Base-by-base conservation (phyloP, 495 filamentous ascomycete genomes). In the Xylaria palmicola region DNA sequence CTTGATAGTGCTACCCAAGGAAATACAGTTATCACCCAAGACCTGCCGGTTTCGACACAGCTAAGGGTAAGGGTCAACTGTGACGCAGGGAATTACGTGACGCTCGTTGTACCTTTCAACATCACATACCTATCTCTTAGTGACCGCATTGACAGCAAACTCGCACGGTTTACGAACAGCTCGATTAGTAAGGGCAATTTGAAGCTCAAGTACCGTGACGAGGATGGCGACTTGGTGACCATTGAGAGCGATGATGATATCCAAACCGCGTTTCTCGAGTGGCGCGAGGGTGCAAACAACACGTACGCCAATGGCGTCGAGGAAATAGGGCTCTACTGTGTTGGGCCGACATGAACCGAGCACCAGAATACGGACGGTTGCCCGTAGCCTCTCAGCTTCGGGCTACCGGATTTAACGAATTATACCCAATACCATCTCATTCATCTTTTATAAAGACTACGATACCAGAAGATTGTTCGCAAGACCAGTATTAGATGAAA, bases 211-310 rank as follows among this genome's bases (percentile, higher is more conserved):
- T 98, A 98, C 74, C 83, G 86, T 48, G 95, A 98, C 69, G 93
- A 96, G 59, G 91, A 97, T 63, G 90, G 89, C 10, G 95, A 98
- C 68, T 92, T 86, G 67, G 90, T 98, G 44, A 93, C 86, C 17
- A 98, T 98, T 63, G 86, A 93, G 68, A 90, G 88, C 56, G 93
- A 98, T 65, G 94, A 98, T 65, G 94, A 96, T 58, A 93, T 98
- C 22, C 89, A 92, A 64, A 88, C 90, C 45, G 94, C 94, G 17
- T 97, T 98, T 68, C 86, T 92, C 74, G 92, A 93, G 63, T 97
- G 91, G 89, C 86, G 89, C 54, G 91, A 94, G 62, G 84, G 87
- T 61, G 83, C 89, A 63, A 83, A 85, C 19, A 81, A 82, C 71
- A 83, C 85, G 59, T 79, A 81, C 56, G 75, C 80, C 59, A 89